Base-by-base conservation (phyloP, 2,329 filamentous ascomycete species). In the Aspergillus ruber region DNA sequence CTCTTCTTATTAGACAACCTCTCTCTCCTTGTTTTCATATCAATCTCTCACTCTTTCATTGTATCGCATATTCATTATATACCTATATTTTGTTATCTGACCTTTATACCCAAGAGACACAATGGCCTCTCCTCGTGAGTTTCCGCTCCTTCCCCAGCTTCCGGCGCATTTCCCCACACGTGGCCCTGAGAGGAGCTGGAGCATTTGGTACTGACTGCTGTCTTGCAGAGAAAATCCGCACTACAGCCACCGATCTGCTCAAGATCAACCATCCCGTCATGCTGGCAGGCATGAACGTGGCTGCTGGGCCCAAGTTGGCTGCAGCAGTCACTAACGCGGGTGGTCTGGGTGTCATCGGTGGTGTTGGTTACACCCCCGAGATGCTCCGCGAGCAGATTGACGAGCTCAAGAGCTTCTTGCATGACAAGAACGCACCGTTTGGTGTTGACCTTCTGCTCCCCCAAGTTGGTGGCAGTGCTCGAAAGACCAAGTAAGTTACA, bases 251-350 rank as follows among this genome's bases (percentile, higher is more conserved):
- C 60, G 91, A 97, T 81, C 86, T 97, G 56, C 86, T 98, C 74
- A 88, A 89, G 79, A 97, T 98, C 81, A 88, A 95, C 71, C 93
- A 98, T 75, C 93, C 93, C 50, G 78, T 98, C 67, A 77, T 98
- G 64, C 84, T 98, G 53, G 93, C 93, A 61, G 93, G 93, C 70
- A 98, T 98, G 93, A 97, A 98, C 79, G 93, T 97, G 55, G 93
- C 93, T 48, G 93, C 93, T 50, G 93, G 93, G 44, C 93, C 93
- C 47, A 94, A 90, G 79, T 84, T 98, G 64, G 93, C 93, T 45
- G 93, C 93, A 29, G 93, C 93, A 38, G 93, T 98, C 61, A 94
- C 91, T 59, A 96, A 98, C 72, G 93, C 93, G 45, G 93, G 93
- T 58, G 93, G 93, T 64, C 79, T 98, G 52, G 93, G 93, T 74